Base-by-base conservation (phyloP, 768 basidiomycete genomes). In the Leccinellum albellum region DNA sequence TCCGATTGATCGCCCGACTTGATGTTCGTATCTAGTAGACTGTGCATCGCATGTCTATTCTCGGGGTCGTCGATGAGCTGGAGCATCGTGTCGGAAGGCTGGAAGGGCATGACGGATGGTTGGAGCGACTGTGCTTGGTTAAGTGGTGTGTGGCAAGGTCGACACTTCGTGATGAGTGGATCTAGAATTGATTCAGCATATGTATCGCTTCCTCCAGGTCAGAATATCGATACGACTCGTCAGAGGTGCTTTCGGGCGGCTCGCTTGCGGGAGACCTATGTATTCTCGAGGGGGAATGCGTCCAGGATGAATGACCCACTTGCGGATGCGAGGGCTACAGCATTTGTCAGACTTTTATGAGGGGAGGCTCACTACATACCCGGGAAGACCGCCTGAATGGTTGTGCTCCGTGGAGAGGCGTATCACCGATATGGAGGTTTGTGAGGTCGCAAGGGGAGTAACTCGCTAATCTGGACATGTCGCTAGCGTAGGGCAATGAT, bases 171-270 rank as follows among this genome's bases (percentile, higher is more conserved):
- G n/a, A n/a, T n/a, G 66, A 53, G 24, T 54, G 68, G 23, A 72
- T 40, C 51, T 72, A 68, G 20, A 73, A 73, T 49, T 64, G 62
- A 45, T 63, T 66, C 62, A 69, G 70, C 66, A 73, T 73, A 26
- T 50, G 49, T 45, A 37, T 62, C 44, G 13, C 50, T 26, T 70
- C 72, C 24, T 69, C 68, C 35, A 32, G 53, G 37, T 69, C 72
- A 6, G 72, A 70, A 44, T 65, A 70, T 51, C 62, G 70, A 50
- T 56, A 59, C 15, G 65, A 72, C 42, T 68, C 62, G 32, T 68
- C 70, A 10, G 67, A 67, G 49, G 57, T 71, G 57, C 67, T 69
- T 47, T 72, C 70, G 1, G 70, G 57, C 9, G 66, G 67, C 29
- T 68, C 59, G 45, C 72, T 72, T 17, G 59, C 66, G 3, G 72